A percentile compares a stretch with the other conserved stretches of the same genome.
Conservation (phyloP, 2,329 filamentous ascomycete species). For the Fonsecaea erecta region DNA sequence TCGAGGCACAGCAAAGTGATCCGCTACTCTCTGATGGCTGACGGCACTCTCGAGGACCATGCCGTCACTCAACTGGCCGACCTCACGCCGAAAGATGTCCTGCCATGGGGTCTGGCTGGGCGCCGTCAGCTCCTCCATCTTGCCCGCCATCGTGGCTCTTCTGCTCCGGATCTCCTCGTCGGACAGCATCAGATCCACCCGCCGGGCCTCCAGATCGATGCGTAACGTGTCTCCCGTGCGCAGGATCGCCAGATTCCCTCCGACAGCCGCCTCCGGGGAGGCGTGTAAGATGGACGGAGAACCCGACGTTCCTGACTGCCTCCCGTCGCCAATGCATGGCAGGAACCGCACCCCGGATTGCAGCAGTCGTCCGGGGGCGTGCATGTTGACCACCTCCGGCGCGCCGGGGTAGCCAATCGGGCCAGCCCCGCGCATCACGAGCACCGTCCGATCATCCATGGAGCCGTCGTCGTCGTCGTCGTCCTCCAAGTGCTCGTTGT, state of each 20-base stretch:
- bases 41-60: constrained; percentile 55
- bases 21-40: constrained; percentile 54
- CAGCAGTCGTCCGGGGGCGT: constrained; percentile 52
- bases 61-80: constrained; percentile 52
- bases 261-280: constrained; percentile 59
- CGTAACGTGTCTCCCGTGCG: constrained; percentile 57
- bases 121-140: constrained; percentile 46
- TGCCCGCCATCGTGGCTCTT: constrained; percentile 44
- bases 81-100: constrained; percentile 56
- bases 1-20: constrained; percentile 46
- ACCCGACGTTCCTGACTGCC: constrained; percentile 61
- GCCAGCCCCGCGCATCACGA: constrained; percentile 57
- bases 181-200: constrained; percentile 55
- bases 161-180: constrained; percentile 50
- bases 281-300: constrained; percentile 62
- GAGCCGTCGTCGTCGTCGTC: constrained; percentile 45
- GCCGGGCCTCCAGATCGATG: constrained; percentile 56
- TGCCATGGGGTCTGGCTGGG: constrained; percentile 58
- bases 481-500: constrained; percentile 50
- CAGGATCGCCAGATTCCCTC: constrained; percentile 59
- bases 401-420: constrained; percentile 57
- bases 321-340: constrained; percentile 59
- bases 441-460: constrained; percentile 51
- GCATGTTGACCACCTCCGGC: constrained; percentile 60
- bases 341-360: constrained; percentile 54